Base-by-base conservation (phyloP, 2,329 filamentous ascomycete species). In the Diplodia intermedia region DNA sequence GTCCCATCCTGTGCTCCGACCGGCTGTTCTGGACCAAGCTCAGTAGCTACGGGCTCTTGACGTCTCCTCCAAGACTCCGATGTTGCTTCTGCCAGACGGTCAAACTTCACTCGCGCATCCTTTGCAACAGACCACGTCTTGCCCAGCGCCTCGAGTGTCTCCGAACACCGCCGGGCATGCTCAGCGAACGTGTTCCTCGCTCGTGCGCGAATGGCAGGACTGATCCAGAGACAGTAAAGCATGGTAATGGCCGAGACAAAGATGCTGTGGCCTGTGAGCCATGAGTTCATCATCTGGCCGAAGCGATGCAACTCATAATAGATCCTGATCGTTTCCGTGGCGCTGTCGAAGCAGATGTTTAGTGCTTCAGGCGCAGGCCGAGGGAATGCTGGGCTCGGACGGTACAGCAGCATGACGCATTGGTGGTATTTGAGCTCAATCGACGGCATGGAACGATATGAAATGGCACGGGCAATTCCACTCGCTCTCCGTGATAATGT, bases 101-200 rank as follows among this genome's bases (percentile, higher is more conserved):
- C 36, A 26, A 65, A 65, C 23, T 65, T 65, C 12, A 29, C 15
- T 15, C 23, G 49, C 14, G 62, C 62, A n/a, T 65, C 50, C 68
- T 82, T 84, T 0, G 83, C 84, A 4, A 84, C 84, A 0, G 79
- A 76, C 84, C 84, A 86, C 68, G 86, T 81, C 68, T 86, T 84
- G 1, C 82, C 84, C 2, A 80, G 81, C 1, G 84, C 84, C 47
- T 84, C 84, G 2, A 86, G 73, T 0, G 86, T 79, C 15, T 82
- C 84, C 12, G 83, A 73, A 0, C 82, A 77, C 1, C 79, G 77
- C 26, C 79, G 79, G 12, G 85, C 71, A 29, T 83, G 80, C 0
- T 75, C 75, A 69, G 82, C 79, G 2, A 86, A 76, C 74, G 14
- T 83, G 79, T 2, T 80, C 67, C 3, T 81, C 76, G 0, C 79